Evolutionary conservation across 495 filamentous ascomycete species (phyloP), one percentile per base, ranked within the genome.

Genomic region (Penicillium bovifimosum): DNA sequence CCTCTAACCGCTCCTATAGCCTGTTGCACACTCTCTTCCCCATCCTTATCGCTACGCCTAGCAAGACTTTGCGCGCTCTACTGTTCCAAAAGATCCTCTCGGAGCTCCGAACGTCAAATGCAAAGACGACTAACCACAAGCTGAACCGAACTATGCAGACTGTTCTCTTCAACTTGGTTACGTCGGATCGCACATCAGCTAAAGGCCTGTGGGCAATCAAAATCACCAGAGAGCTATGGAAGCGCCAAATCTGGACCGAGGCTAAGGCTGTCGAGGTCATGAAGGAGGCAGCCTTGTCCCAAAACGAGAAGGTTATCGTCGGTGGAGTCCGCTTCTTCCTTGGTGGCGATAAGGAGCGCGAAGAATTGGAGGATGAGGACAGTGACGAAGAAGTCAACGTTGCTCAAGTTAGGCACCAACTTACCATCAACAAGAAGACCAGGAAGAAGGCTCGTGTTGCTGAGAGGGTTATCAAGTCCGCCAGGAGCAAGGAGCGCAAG

Each of bases 151-250:
- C 87, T 6, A 88, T 96, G 57, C 93, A 97, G 68, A 91, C 87
- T 1, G 90, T 91, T 16, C 79, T 97, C 39, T 93, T 89, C 73
- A 93, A 96, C 66, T 77, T 99, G 29, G 80, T 97, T 20, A 88
- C 85, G 14, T 85, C 86, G 4, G 91, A 99, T 65, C 79, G 86
- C 36, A 79, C 85, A 20, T 91, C 89, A 2, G 79, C 86, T 14
- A 92, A 95, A 65, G 90, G 87, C 13, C 74, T 96, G 47, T 99
- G 95, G 93, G 91, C 95, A 5, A 88, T 95, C 38, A 95, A 92
- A 64, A 71, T 96, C 38, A 90, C 89, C 26, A 78, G 88, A 55
- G 90, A 95, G 69, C 66, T 95, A 57, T 96, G 90, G 90, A 90
- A 86, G 64, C 76, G 91, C 42, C 83, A 91, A 56, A 84, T 95